Percentiles rank a stretch among this genome's conserved stretches.
Conservation (phyloP, 2,329 filamentous ascomycete genomes). For the Cladophialophora carrionii region DNA sequence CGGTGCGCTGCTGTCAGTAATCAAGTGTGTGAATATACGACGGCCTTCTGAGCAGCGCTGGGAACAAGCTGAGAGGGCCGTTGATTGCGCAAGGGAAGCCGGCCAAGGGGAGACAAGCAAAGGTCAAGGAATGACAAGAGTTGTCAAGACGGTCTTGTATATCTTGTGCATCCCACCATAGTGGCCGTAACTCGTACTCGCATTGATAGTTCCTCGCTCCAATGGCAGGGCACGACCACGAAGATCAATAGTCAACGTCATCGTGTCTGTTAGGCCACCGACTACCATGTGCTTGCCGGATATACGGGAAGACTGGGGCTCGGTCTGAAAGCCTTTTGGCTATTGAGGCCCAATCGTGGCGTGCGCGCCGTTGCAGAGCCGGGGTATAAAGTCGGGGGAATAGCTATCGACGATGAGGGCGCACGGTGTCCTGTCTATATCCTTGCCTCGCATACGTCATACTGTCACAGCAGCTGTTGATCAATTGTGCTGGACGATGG, state of each 20-base stretch:
- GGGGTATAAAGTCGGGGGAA: not conserved
- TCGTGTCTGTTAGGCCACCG: slow-evolving; percentile 3
- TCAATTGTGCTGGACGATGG: slow-evolving; percentile 5
- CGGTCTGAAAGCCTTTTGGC: not conserved
- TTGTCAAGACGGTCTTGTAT: slow-evolving; percentile 21
- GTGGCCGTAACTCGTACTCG: not conserved
- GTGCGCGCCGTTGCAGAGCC: not conserved
- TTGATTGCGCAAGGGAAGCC: not conserved
- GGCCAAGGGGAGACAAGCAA: slow-evolving; percentile 11
- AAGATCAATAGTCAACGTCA: slow-evolving; percentile 15
- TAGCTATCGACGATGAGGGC: not conserved
- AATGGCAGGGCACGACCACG: not conserved
- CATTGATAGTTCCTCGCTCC: not conserved
- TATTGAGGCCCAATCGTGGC: not conserved
- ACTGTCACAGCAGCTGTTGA: not conserved
- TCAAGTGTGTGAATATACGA: not conserved
- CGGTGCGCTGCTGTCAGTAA: not conserved
- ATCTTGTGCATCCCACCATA: slow-evolving; percentile 10
- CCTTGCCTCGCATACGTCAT: not conserved
- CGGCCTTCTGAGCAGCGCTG: not conserved
- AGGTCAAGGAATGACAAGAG: slow-evolving; percentile 16
- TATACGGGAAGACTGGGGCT: not conserved
- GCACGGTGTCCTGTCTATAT: not conserved
- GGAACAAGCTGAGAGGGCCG: not conserved
- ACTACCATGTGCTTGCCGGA: slow-evolving; percentile 7